A percentile compares a stretch with the other conserved stretches of the same genome.
phyloP scores from a whole-genome alignment of 495 filamentous ascomycete species.

The Aspergillus nidulans region DNA sequence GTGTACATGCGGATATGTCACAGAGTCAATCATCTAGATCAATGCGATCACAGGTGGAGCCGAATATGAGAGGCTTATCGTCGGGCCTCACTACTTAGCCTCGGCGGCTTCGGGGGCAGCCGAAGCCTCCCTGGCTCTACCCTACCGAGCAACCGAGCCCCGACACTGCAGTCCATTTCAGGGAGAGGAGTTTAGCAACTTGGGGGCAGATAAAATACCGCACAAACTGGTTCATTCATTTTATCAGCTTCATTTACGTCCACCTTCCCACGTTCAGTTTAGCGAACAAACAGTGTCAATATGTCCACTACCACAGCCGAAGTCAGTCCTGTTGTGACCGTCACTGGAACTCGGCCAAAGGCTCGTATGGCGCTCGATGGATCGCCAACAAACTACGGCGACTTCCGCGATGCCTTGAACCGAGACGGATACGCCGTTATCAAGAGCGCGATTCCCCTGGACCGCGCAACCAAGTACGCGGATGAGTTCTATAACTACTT shows the following conservation, averaged over 20 bases:
- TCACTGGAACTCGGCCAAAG: neutral
- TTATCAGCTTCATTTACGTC: neutral
- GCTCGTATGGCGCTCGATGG: slow-evolving; percentile 26
- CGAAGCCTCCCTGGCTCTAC: no score
- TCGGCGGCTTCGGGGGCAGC: no score
- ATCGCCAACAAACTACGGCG: slow-evolving; percentile 20
- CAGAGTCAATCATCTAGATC: neutral
- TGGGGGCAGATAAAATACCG: neutral
- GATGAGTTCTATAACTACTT: slow-evolving; percentile 29
- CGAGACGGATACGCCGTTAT: slow-evolving; percentile 41
- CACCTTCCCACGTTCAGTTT: no score
- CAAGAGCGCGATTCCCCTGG: slow-evolving; percentile 40
- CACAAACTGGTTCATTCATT: neutral
- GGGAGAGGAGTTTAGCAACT: no score
- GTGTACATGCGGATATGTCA: no score
- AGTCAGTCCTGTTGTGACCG: neutral
- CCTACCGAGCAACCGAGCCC: neutral
- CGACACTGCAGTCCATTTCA: no score
- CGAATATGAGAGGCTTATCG: neutral
- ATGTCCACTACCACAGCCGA: neutral
- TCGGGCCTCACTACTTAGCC: no score
- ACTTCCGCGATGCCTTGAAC: slow-evolving; percentile 33
- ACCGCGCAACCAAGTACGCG: slow-evolving; percentile 31
- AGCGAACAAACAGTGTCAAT: neutral
- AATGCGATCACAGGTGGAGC: neutral